These are phyloP conservation scores for Tolypocladium album DNA, from an alignment of 2,329 filamentous ascomycete species.

Conservation along the genomic window DNA sequence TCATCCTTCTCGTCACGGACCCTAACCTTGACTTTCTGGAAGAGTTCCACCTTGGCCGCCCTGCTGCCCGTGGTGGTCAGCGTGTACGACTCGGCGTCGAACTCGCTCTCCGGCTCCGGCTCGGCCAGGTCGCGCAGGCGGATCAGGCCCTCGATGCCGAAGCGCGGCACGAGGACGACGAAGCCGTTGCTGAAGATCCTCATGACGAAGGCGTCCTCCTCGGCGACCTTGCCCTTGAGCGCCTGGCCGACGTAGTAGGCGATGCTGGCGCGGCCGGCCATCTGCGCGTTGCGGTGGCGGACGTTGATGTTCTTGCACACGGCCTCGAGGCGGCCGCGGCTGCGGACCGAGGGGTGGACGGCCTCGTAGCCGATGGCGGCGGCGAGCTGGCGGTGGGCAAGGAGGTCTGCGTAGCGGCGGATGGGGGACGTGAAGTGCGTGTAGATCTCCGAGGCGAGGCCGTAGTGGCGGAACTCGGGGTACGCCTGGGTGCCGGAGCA, in stretches of 20 bases:
- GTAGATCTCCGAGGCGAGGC: slow-evolving; percentile 92
- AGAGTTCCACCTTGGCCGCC: slow-evolving; percentile 62
- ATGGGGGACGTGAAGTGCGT: slow-evolving; percentile 98
- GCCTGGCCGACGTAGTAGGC: slow-evolving; percentile 98
- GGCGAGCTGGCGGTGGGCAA: slow-evolving; percentile 87
- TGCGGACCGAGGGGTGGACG: slow-evolving; percentile 71
- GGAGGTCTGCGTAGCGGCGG: slow-evolving; percentile 91
- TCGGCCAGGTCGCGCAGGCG: slow-evolving; percentile 73
- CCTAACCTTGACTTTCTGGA: slow-evolving; percentile 81
- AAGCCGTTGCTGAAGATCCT: slow-evolving; percentile 96
- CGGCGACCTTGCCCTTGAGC: slow-evolving; percentile 62
- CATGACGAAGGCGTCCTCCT: slow-evolving; percentile 94
- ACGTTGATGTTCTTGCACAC: slow-evolving; percentile 99
- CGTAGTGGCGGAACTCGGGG: slow-evolving; percentile 93
- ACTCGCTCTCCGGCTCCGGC: slow-evolving; percentile 67
- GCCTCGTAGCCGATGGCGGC: slow-evolving; percentile 90
- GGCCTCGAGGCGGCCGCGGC: slow-evolving; percentile 74
- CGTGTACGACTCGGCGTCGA: slow-evolving; percentile 77
- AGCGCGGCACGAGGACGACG: slow-evolving; percentile 89
- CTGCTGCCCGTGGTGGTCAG: slow-evolving; percentile 50
- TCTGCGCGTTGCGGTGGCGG: slow-evolving; percentile 91
- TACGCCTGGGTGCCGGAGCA: slow-evolving; percentile 87
- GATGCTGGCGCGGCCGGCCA: slow-evolving; percentile 86
- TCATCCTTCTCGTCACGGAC: slow-evolving; percentile 92
- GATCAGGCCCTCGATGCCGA: slow-evolving; percentile 90